These are phyloP conservation scores for Chionographis japonica DNA, from an alignment of 106 monocot genomes.

Conservation along the genomic window DNA sequence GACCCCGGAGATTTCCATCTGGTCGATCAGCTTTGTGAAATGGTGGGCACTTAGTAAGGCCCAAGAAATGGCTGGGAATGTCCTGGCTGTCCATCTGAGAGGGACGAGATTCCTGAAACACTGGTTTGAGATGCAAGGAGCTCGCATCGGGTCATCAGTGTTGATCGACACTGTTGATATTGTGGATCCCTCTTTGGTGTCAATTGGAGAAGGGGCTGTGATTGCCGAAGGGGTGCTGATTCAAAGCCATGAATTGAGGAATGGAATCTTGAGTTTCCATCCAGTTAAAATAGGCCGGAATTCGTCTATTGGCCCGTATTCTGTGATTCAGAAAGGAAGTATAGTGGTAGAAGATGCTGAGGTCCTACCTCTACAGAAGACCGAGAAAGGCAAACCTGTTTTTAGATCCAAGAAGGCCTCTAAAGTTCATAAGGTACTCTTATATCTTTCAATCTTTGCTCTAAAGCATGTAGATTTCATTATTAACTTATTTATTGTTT, in stretches of 20 bases:
- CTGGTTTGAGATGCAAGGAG: constrained; percentile 47
- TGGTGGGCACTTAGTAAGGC: constrained; percentile 51
- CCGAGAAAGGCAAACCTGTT: constrained; percentile 23
- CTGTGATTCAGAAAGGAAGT: constrained; percentile 43
- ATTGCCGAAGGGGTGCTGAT: constrained; percentile 44
- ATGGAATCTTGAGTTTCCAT: constrained; percentile 33
- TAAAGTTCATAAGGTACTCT: constrained; percentile 24
- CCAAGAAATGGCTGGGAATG: constrained; percentile 38
- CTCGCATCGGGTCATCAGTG: constrained; percentile 27
- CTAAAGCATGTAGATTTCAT: no score
- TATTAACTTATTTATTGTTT: no score
- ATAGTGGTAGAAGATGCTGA: constrained; percentile 21
- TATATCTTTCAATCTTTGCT: no score
- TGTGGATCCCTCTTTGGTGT: constrained; percentile 40
- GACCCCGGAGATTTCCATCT: constrained; percentile 36
- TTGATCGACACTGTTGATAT: constrained; percentile 47
- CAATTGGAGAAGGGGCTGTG: constrained; percentile 36
- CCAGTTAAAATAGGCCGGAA: constrained; percentile 24
- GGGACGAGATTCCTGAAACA: constrained; percentile 38
- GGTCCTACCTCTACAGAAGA: constrained; percentile 32
- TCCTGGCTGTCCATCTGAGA: constrained; percentile 37
- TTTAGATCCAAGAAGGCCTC: constrained; percentile 7
- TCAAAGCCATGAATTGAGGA: constrained; percentile 46
- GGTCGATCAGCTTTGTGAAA: constrained; percentile 42
- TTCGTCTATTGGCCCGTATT: constrained; percentile 37